Conservation (phyloP, 2,329 filamentous ascomycete genomes). For the Dothiorella sarmentorum region DNA sequence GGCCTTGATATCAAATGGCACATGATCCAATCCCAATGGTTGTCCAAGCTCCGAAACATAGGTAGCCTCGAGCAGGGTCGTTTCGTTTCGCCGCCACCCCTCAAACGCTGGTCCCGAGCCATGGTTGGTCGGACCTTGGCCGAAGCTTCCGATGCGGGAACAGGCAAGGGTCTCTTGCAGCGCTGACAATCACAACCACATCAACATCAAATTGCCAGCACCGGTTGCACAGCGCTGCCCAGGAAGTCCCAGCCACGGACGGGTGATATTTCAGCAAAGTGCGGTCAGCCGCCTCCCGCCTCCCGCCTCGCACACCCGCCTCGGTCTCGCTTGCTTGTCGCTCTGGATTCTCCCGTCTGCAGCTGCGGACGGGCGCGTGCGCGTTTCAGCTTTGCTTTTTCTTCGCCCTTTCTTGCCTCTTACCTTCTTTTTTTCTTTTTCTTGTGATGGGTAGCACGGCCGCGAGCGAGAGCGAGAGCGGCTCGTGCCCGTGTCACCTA, state of each 20-base stretch:
- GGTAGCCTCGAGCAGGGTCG: neutral
- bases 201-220: neutral
- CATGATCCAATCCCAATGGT: too few relatives aligned
- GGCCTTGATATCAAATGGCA: too few relatives aligned
- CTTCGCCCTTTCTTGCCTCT: neutral
- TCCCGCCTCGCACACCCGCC: neutral
- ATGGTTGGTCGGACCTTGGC: neutral
- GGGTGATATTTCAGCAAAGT: too few relatives aligned
- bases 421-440: neutral
- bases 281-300: too few relatives aligned
- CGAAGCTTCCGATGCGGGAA: conserved; percentile 1
- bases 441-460: conserved; percentile 12
- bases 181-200: neutral
- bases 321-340: neutral
- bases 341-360: neutral
- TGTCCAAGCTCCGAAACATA: too few relatives aligned
- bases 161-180: neutral
- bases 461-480: neutral
- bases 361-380: conserved; percentile 10
- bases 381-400: conserved; percentile 3
- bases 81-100: neutral
- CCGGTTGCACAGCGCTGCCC: neutral
- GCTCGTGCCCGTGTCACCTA: conserved; percentile 3
- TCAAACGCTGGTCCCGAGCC: neutral
- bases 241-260: neutral